A percentile compares a stretch with the other conserved stretches of the same genome.
phyloP scores from a whole-genome alignment of 257 asterid species.

The Pogostemon cablin region DNA sequence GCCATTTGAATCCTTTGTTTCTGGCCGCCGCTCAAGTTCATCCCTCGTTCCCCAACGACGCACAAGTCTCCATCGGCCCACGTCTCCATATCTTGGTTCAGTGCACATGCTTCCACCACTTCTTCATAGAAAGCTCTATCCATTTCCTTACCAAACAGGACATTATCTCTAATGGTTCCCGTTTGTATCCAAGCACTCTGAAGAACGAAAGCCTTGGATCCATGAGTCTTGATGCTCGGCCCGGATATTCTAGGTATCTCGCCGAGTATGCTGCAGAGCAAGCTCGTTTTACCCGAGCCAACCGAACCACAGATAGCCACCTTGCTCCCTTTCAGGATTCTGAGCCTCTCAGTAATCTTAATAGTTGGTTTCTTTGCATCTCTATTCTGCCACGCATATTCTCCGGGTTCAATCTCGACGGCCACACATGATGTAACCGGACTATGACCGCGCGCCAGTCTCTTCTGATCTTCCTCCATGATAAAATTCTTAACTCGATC shows the following conservation, averaged over 20 bases:
- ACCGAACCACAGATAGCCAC: constrained; percentile 86
- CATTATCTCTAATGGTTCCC: constrained; percentile 72
- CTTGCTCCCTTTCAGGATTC: constrained; percentile 61
- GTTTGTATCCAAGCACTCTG: constrained; percentile 94
- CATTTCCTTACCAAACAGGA: constrained; percentile 82
- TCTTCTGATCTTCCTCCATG: constrained; percentile 58
- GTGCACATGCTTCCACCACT: constrained; percentile 73
- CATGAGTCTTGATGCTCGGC: constrained; percentile 51
- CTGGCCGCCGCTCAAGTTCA: constrained; percentile 81
- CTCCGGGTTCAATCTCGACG: constrained; percentile 67
- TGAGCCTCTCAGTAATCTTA: constrained; percentile 48
- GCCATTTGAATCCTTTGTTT: constrained; percentile 88
- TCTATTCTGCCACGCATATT: constrained; percentile 64
- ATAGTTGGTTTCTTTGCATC: constrained; percentile 50
- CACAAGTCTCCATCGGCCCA: constrained; percentile 72
- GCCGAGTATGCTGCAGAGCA: constrained; percentile 66
- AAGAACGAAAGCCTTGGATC: constrained; percentile 82
- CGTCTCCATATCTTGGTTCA: constrained; percentile 65
- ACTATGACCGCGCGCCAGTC: constrained; percentile 31
- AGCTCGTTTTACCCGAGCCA: constrained; percentile 85
- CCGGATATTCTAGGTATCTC: constrained; percentile 77
- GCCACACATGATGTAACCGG: constrained; percentile 45
- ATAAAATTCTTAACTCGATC: constrained; percentile 63
- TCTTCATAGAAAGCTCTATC: constrained; percentile 49
- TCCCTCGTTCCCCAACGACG: constrained; percentile 75